Percentiles rank a stretch among this genome's conserved stretches.
These are phyloP conservation scores for Epichloe scottii DNA, from an alignment of 2,329 filamentous ascomycete genomes.

Conservation along the genomic window DNA sequence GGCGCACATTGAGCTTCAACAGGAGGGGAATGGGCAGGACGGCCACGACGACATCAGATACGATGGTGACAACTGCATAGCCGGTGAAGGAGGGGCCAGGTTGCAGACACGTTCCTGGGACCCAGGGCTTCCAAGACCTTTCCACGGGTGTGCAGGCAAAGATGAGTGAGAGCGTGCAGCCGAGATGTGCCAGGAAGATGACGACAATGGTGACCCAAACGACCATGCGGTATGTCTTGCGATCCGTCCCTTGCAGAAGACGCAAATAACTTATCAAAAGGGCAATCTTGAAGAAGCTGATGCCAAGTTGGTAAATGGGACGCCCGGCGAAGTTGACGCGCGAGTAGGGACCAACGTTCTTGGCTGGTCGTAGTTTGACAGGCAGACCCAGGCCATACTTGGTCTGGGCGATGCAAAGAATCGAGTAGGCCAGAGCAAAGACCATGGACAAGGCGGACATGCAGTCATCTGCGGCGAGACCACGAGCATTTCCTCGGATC, in stretches of 20 bases:
- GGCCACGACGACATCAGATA: constrained; percentile 37
- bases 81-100: constrained; percentile 36
- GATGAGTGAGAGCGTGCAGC: constrained; percentile 34
- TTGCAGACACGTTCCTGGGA: constrained; percentile 30
- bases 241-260: constrained; percentile 35
- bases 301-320: constrained; percentile 41
- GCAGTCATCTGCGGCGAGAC: constrained; percentile 36
- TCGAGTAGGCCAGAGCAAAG: constrained; percentile 36
- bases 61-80: constrained; percentile 38
- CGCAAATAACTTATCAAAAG: constrained; percentile 39
- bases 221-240: constrained; percentile 27
- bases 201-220: constrained; percentile 31
- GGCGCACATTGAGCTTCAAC: constrained; percentile 33
- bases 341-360: constrained; percentile 31
- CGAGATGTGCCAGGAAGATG: constrained; percentile 34
- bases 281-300: constrained; percentile 44
- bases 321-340: constrained; percentile 39
- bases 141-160: constrained; percentile 36
- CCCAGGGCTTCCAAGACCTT: constrained; percentile 32
- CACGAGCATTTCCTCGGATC: constrained; percentile 27
- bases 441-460: constrained; percentile 26
- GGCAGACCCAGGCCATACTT: constrained; percentile 40
- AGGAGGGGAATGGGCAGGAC: constrained; percentile 38
- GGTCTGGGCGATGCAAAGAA: constrained; percentile 38
- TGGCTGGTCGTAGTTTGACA: constrained; percentile 27